phyloP scores from a whole-genome alignment of 805 yeast genomes.

The Schwanniomyces sp. region DNA sequence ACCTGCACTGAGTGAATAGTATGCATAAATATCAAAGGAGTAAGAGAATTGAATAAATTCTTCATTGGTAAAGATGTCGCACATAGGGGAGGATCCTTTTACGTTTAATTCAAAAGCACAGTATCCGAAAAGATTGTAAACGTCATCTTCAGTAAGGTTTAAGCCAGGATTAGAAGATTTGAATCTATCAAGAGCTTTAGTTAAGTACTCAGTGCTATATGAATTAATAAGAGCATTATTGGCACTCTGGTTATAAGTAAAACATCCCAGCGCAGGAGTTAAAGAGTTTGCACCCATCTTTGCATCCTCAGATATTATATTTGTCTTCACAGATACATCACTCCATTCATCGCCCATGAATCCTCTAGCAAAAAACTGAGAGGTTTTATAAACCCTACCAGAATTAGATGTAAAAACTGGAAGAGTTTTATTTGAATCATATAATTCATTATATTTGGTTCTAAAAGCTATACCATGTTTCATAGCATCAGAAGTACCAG shows the following conservation, averaged over 20 bases:
- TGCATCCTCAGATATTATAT: slow-evolving; percentile 47
- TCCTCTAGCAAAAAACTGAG: slow-evolving; percentile 57
- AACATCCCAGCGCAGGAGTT: slow-evolving; percentile 52
- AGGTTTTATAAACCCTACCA: slow-evolving; percentile 55
- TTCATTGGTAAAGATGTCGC: slow-evolving; percentile 64
- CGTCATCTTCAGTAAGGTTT: slow-evolving; percentile 53
- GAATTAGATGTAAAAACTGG: slow-evolving; percentile 58
- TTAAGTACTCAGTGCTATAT: slow-evolving; percentile 45
- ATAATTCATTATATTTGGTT: slow-evolving; percentile 48
- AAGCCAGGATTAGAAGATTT: slow-evolving; percentile 54
- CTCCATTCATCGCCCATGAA: slow-evolving; percentile 50
- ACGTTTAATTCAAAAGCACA: slow-evolving; percentile 79
- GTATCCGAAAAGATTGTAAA: slow-evolving; percentile 51
- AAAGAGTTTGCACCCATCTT: slow-evolving; percentile 58
- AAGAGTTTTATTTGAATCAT: slow-evolving; percentile 30
- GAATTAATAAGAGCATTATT: slow-evolving; percentile 20
- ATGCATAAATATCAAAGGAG: slow-evolving; percentile 55
- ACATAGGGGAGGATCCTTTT: slow-evolving; percentile 64
- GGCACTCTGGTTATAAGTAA: slow-evolving; percentile 32
- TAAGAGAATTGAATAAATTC: slow-evolving; percentile 68
- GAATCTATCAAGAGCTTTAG: slow-evolving; percentile 57
- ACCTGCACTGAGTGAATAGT: slow-evolving; percentile 66
- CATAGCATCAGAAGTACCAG: slow-evolving; percentile 52
- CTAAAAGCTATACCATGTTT: slow-evolving; percentile 51
- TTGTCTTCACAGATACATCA: slow-evolving; percentile 25